Base-by-base conservation (phyloP, 2,329 filamentous ascomycete genomes). In the Clonostachys byssicola region DNA sequence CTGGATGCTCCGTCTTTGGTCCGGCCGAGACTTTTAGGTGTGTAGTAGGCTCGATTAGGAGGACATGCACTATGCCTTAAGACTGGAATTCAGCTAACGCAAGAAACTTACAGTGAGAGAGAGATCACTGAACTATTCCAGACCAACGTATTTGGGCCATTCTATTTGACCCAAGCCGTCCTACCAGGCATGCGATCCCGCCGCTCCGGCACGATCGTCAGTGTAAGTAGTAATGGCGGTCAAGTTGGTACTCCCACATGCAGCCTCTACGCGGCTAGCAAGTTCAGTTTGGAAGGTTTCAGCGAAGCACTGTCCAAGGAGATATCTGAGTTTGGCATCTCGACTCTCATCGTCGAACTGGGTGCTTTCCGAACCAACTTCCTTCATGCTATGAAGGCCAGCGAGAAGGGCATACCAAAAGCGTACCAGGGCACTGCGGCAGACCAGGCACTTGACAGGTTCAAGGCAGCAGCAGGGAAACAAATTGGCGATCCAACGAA, bases 341-440 rank as follows among this genome's bases (percentile, higher is more conserved):
- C 58, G 13, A 70, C 71, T 12, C 64, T 70, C 5, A 60, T 73
- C 12, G 61, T 78, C 18, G 74, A 78, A 53, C 74, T 72, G 1
- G 75, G 75, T 4, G 70, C 67, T 36, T 79, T 77, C 51, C 64
- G 74, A 3, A 78, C 75, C 12, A 68, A 69, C 17, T 71, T 77
- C 46, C 57, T 76, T 16, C 47, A 49, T 40, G 56, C 57, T 44
- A 59, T 53, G 33, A 23, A 52, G 5, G 52, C 52, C 34, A 60
- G 49, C 43, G 50, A 56, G 8, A 30, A 30, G 2, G 23, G 23
- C 4, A 30, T 30, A 30, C 23, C 23, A 30, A 51, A 54, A 2
- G 23, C 23, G 23, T 68, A 69, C 45, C 50, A 3, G 46, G 61
- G 55, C 16, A 60, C 56, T 3, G 50, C 54, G 1, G 57, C 60